Conservation (phyloP, 495 filamentous ascomycete species). For the Bryoglossum gracile region DNA sequence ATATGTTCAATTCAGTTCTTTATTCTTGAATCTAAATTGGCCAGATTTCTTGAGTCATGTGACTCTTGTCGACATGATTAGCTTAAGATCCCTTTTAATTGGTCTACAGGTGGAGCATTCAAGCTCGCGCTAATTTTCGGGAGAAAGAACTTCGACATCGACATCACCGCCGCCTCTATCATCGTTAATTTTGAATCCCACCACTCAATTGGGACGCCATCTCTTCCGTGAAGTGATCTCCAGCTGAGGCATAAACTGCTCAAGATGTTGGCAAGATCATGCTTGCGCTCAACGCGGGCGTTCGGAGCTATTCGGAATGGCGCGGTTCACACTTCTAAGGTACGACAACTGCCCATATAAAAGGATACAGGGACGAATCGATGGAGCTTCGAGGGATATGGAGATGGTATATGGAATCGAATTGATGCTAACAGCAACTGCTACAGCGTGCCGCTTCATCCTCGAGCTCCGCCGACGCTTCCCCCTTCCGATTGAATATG, state of each 20-base stretch:
- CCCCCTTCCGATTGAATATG: conserved; percentile 62
- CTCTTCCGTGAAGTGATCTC: conserved; percentile 31
- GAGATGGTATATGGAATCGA: conserved; percentile 18
- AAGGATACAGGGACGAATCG: conserved; percentile 6
- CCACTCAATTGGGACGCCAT: conserved; percentile 29
- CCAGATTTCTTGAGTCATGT: no score
- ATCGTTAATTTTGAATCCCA: conserved; percentile 27
- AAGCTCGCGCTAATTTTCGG: conserved; percentile 6
- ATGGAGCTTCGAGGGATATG: conserved; percentile 12
- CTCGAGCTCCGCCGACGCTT: conserved; percentile 46
- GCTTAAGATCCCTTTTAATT: no score
- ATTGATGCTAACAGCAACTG: conserved; percentile 23
- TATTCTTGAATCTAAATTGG: no score
- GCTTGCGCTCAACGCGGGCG: conserved; percentile 25
- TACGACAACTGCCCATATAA: conserved; percentile 33
- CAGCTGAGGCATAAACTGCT: conserved; percentile 41
- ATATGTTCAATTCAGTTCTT: no score
- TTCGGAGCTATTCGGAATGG: conserved; percentile 61
- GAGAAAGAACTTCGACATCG: conserved; percentile 7
- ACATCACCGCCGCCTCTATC: conserved; percentile 25
- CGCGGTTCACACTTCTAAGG: conserved; percentile 51
- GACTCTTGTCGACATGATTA: no score
- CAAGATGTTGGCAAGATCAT: conserved; percentile 29
- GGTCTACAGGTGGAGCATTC: no score
- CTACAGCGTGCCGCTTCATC: conserved; percentile 58